These are phyloP conservation scores for Candida methanosorbosa DNA, from an alignment of 805 yeast species.

Conservation along the genomic window DNA sequence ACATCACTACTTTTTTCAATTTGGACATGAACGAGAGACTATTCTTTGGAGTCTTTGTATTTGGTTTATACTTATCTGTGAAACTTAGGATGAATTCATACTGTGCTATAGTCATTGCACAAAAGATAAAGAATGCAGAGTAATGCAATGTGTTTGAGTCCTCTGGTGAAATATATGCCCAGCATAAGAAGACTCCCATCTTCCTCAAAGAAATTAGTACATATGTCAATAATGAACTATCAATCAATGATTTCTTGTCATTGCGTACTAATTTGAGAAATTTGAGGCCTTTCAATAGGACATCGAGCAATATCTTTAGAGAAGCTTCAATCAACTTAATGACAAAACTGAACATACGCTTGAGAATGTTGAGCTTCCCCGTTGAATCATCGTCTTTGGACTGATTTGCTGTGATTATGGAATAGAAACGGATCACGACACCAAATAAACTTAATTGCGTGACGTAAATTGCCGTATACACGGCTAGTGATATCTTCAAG, in stretches of 20 bases:
- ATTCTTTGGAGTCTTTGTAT: background rate
- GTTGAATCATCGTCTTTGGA: too few relatives aligned
- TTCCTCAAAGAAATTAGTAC: slow-evolving; percentile 19
- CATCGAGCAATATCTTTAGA: too few relatives aligned
- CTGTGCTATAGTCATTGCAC: slow-evolving; percentile 16
- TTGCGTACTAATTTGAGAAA: background rate
- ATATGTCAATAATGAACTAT: slow-evolving; percentile 14
- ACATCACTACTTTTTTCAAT: background rate
- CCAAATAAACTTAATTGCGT: slow-evolving; percentile 13
- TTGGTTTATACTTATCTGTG: slow-evolving; percentile 3
- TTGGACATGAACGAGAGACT: background rate
- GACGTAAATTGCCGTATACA: slow-evolving; percentile 16
- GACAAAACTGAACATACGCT: too few relatives aligned
- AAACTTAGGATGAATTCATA: slow-evolving; percentile 16
- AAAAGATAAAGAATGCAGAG: slow-evolving; percentile 18
- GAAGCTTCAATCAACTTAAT: too few relatives aligned
- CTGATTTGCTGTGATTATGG: slow-evolving; percentile 5
- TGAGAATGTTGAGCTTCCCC: too few relatives aligned
- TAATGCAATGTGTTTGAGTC: slow-evolving; percentile 19
- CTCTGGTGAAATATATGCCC: slow-evolving; percentile 18
- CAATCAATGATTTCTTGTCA: slow-evolving; percentile 1
- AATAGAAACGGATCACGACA: slow-evolving; percentile 14
- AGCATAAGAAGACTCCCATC: slow-evolving; percentile 15
- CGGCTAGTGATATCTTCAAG: slow-evolving; percentile 19
- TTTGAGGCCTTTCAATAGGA: slow-evolving; percentile 3